Percentiles rank a stretch among this genome's conserved stretches.
Evolutionary conservation across 2,329 filamentous ascomycete species (phyloP).

Genomic region (Trichoderma sp.): DNA sequence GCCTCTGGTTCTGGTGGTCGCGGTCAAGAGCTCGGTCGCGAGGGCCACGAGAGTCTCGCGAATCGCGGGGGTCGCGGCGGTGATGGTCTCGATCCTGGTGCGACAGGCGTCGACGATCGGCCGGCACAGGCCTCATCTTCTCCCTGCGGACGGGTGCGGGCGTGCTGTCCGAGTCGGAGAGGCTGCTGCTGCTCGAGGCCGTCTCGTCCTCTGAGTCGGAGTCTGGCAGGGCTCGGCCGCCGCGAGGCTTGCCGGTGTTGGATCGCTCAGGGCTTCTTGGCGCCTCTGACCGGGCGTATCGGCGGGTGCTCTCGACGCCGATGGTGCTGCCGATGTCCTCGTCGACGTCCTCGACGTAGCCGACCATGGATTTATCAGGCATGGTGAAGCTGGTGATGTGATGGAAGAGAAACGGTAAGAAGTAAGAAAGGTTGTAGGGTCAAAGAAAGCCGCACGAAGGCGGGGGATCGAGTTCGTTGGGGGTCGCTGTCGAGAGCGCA

Average conservation of each 20-base stretch:
- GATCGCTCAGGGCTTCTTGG: slow-evolving; percentile 51
- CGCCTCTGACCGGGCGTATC: slow-evolving; percentile 53
- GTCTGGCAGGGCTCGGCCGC: slow-evolving; percentile 39
- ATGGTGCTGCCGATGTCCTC: slow-evolving; percentile 52
- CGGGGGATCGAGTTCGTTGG: slow-evolving; percentile 32
- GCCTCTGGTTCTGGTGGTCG: slow-evolving; percentile 34
- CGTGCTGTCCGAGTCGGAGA: slow-evolving; percentile 51
- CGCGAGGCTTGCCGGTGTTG: slow-evolving; percentile 55
- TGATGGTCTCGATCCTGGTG: slow-evolving; percentile 35
- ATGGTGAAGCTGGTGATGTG: slow-evolving; percentile 46
- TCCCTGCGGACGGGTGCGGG: slow-evolving; percentile 41
- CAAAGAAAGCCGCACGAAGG: slow-evolving; percentile 38
- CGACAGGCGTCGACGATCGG: slow-evolving; percentile 33
- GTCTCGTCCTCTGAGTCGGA: slow-evolving; percentile 45
- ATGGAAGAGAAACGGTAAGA: slow-evolving; percentile 27
- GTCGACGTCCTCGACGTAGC: slow-evolving; percentile 56
- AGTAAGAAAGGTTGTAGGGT: slow-evolving; percentile 17
- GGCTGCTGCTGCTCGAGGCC: slow-evolving; percentile 34
- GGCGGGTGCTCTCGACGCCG: slow-evolving; percentile 44
- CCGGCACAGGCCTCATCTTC: slow-evolving; percentile 37
- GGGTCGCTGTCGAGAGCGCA: slow-evolving; percentile 24
- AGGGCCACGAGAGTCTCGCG: background rate
- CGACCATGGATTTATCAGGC: slow-evolving; percentile 38
- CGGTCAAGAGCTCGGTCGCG: slow-evolving; percentile 32
- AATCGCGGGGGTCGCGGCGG: slow-evolving; percentile 30